These are phyloP conservation scores for Sanguinoderma infundibulare DNA, from an alignment of 1,284 basidiomycete species.

Conservation along the genomic window DNA sequence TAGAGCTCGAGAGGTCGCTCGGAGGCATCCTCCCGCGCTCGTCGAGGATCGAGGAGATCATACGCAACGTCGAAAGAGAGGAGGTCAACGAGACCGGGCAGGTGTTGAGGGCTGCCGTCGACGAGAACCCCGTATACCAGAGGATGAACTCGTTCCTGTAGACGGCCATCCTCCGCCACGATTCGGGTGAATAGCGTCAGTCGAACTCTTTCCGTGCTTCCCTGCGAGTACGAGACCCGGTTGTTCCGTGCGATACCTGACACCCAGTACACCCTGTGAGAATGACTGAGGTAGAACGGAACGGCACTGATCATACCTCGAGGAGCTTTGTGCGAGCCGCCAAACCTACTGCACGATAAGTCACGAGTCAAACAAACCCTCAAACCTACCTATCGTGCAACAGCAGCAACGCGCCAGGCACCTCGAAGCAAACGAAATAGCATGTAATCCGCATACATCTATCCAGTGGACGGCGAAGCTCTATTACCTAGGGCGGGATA, in stretches of 20 bases:
- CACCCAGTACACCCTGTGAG: no score
- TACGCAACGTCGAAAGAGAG: constrained; percentile 4
- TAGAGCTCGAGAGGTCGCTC: constrained; percentile 7
- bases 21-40: constrained; percentile 11
- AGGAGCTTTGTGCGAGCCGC: no score
- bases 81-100: constrained; percentile 1
- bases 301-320: no score
- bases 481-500: constrained; percentile 3
- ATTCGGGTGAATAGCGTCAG: no score
- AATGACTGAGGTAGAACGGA: no score
- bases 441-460: background rate
- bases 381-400: background rate
- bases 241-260: no score
- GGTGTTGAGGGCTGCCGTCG: background rate
- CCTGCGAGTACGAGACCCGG: no score
- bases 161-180: background rate
- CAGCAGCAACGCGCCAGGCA: background rate
- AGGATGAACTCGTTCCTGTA: background rate
- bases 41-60: constrained; percentile 5
- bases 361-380: background rate
- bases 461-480: background rate
- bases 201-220: no score
- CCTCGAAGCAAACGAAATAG: background rate
- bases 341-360: no score
- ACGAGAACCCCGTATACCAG: constrained; percentile 6